Evolutionary conservation across 164 flowering plant species (phyloP).

Genomic region (Annona squamosa): DNA sequence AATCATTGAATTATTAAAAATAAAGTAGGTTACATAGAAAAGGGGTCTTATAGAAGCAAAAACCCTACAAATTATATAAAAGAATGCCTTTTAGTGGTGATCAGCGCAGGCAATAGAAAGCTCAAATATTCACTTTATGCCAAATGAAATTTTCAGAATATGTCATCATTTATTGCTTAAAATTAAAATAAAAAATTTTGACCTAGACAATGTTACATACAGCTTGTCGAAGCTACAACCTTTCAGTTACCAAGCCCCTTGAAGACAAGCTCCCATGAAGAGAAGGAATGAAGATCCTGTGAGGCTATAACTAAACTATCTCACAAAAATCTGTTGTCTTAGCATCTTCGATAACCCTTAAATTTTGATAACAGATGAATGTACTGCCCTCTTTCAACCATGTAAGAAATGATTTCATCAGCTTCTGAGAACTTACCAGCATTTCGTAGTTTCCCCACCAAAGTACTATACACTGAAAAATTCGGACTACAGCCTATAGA

Average conservation of each 20-base stretch:
- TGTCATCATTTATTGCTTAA: background rate
- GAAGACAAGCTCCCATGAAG: background rate
- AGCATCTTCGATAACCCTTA: conserved; percentile 48
- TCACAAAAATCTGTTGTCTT: conserved; percentile 2
- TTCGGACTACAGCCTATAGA: conserved; percentile 78
- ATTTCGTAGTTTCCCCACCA: conserved; percentile 53
- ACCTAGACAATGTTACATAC: conserved; percentile 3
- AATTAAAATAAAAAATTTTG: background rate
- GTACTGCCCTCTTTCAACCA: conserved; percentile 69
- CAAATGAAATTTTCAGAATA: background rate
- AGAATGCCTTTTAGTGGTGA: background rate
- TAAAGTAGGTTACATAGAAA: background rate
- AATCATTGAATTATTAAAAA: background rate
- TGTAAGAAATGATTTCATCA: conserved; percentile 45
- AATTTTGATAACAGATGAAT: conserved; percentile 45
- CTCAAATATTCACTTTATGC: background rate
- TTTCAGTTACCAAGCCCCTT: background rate
- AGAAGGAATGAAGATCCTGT: background rate
- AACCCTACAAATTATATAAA: background rate
- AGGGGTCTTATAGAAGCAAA: background rate
- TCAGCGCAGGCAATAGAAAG: background rate
- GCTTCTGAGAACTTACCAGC: conserved; percentile 73
- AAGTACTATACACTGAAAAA: conserved; percentile 69
- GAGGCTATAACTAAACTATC: background rate
- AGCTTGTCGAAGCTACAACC: background rate